Base-by-base conservation (phyloP, 805 yeast species). In the Saccharomyces cerevisiae region DNA sequence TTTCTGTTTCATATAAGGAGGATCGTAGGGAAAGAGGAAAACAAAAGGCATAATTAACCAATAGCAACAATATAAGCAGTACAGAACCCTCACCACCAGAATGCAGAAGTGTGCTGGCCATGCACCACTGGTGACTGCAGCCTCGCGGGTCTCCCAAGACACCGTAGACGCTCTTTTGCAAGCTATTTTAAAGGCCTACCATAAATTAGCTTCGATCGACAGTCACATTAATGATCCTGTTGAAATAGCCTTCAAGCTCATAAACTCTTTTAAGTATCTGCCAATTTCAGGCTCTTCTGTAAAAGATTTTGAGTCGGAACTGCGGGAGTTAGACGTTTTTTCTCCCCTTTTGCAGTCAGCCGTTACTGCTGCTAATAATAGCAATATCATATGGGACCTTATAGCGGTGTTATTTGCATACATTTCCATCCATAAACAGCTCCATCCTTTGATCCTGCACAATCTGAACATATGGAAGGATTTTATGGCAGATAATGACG, bases 351-450 rank as follows among this genome's bases (percentile, higher is more conserved):
- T 36, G 8, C 43, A 36, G 24, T 8, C 24, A 2, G 43, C 43
- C 43, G 13, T 36, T 36, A 17, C 24, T 8, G 24, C 43, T 36
- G 43, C 53, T 36, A 31, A 51, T 10, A 49, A 48, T n/a, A 11
- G 56, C 17, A 46, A 48, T 32, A n/a, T 48, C 9, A 56, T 51
- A 29, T 48, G 52, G 49, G 60, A 57, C 32, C n/a, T 59, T 22
- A 55, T 60, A 10, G 62, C 65, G 2, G 53, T 60, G 2, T 48
- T 61, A 22, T 49, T 63, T 49, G 66, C 66, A 6, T 61, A 57
- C 49, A 65, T 61, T 41, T 60, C 67, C 3, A 57, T 61, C 9
- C 57, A 55, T 32, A 55, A 53, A 21, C 32, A 41, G 22, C 51
- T 63, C 4, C 59, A 63, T 10, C 50, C 49, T 26, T 49, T 63